Evolutionary conservation across 306 rosid genomes (phyloP), one percentile per base, ranked within the genome.

Genomic region (Cicer arietinum): DNA sequence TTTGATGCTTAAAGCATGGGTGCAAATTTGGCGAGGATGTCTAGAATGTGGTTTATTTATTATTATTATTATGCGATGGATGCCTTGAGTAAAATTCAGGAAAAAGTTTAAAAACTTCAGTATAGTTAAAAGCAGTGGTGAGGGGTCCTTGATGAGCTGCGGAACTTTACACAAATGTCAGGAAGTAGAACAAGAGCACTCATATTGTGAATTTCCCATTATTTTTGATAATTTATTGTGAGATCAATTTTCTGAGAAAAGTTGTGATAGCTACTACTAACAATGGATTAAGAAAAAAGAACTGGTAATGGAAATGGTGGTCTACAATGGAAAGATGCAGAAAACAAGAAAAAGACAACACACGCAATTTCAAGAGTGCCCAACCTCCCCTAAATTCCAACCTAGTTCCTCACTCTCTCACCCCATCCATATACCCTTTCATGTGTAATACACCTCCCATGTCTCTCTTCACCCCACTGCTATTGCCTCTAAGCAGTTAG

Each of bases 91-190:
- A 25, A 14, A 12, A 25, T 46, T 9, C 41, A 6, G 18, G 50
- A 35, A 74, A 46, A n/a, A 40, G 2, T 25, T 5, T 10, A 59
- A 59, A 53, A 6, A 8, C 59, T 45, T 58, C 10, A 30, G 46
- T 73, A 10, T 75, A 48, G 17, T 74, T 61, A 7, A 73, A 73
- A 43, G 51, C 4, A n/a, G 62, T 48, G n/a, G 40, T 48, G 79
- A 62, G 63, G 40, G 63, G 44, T 4, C n/a, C 18, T 50, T 7
- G 8, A 63, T 75, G 79, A 14, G 72, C 42, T 22, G 25, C 20
- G 53, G 50, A 47, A 8, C 53, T 60, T 39, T 50, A 59, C 16
- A 18, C 1, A 6, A 12, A 35, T 60, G 48, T 14, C 7, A 14
- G 48, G 46, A 2, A 3, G 57, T 57, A 22, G 20, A 58, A 48